Percentiles rank a stretch among this genome's conserved stretches.
These are phyloP conservation scores for Talaromyces sp. DNA, from an alignment of 2,329 filamentous ascomycete genomes.

Conservation along the genomic window DNA sequence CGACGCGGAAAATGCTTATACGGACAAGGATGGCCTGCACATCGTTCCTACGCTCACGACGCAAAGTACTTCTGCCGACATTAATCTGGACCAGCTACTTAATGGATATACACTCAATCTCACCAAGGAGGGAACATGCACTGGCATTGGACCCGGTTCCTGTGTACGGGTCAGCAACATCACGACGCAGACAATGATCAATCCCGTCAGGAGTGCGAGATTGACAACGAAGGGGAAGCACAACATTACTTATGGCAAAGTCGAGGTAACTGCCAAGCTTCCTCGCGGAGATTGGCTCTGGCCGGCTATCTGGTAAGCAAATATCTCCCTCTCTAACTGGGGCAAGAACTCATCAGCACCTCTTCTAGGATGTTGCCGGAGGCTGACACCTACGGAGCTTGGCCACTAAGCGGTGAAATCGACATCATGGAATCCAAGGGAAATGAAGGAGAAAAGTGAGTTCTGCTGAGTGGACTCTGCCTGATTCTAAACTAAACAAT, in stretches of 20 bases:
- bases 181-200: slow-evolving; percentile 2
- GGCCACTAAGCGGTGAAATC: slow-evolving; percentile 9
- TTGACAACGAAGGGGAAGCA: slow-evolving; percentile 9
- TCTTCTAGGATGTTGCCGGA: slow-evolving; percentile 8
- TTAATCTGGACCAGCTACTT: neutral
- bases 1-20: slow-evolving; percentile 7
- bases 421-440: slow-evolving; percentile 11
- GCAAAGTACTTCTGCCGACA: neutral
- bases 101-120: slow-evolving; percentile 10
- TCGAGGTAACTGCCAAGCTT: slow-evolving; percentile 7
- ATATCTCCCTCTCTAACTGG: neutral
- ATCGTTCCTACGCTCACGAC: slow-evolving; percentile 7
- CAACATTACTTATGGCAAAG: slow-evolving; percentile 10
- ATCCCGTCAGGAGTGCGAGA: slow-evolving; percentile 8
- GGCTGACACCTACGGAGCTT: slow-evolving; percentile 1
- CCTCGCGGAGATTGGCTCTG: slow-evolving; percentile 9
- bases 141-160: neutral
- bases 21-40: slow-evolving; percentile 3
- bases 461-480: neutral
- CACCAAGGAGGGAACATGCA: slow-evolving; percentile 6
- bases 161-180: slow-evolving; percentile 9
- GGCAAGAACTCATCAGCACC: neutral
- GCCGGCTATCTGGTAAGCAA: slow-evolving; percentile 9
- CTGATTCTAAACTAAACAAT: neutral
- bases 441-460: slow-evolving; percentile 7